Percentiles rank a stretch among this genome's conserved stretches.
Conservation (phyloP, 345 rosid species). For the Eucalyptus tenuipes region DNA sequence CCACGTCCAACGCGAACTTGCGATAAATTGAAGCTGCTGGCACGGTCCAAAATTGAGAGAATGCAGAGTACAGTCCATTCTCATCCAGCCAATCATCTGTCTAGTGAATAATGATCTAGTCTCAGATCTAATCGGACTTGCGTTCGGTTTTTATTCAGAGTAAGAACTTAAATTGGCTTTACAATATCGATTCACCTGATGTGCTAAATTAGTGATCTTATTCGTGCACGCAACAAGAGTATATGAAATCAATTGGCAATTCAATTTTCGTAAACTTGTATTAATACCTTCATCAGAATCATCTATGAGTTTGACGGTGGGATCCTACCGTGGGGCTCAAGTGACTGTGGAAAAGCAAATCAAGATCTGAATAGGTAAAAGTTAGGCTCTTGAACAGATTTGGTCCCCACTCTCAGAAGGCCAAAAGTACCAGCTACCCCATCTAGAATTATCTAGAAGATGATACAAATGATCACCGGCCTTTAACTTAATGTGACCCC, state of each 20-base stretch:
- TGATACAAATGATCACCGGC: accelerated
- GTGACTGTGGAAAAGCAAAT: not conserved
- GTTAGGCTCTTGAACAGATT: not conserved
- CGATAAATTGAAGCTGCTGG: not conserved
- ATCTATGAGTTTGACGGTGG: not conserved
- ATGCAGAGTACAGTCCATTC: not conserved
- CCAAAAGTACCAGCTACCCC: not conserved
- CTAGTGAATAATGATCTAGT: not conserved
- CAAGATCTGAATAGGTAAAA: not conserved
- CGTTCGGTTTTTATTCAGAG: not conserved
- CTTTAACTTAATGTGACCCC: accelerated
- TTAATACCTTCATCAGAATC: not conserved
- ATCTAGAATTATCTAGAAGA: accelerated
- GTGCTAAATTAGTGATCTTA: not conserved
- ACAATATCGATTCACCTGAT: not conserved
- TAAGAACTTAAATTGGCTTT: not conserved
- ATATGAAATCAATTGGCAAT: not conserved
- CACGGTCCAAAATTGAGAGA: not conserved
- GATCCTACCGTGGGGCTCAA: not conserved
- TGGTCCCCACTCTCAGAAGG: not conserved
- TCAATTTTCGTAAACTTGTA: not conserved
- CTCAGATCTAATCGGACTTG: not conserved
- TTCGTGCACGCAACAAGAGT: accelerated
- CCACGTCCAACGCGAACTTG: not conserved
- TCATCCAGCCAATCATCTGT: not conserved